Base-by-base conservation (phyloP, 805 yeast genomes). In the Teunomyces gatunensis region DNA sequence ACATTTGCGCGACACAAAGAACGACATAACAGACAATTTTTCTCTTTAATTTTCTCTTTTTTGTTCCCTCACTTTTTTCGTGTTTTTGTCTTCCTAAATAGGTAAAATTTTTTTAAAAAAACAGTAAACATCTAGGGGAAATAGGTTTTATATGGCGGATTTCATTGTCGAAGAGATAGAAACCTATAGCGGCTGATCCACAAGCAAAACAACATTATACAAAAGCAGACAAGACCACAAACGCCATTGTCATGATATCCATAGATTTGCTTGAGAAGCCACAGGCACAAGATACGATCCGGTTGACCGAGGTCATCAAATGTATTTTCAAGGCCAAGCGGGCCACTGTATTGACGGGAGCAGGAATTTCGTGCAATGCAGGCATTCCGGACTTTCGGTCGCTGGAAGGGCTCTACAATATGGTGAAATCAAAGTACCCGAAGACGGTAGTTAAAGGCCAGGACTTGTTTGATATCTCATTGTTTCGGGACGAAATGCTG, bases 301-400 rank as follows among this genome's bases (percentile, higher is more conserved):
- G 61, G 37, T 56, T 73, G 35, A 67, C 64, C 47, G 67, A 67
- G 45, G 71, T 79, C 18, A 67, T 74, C 45, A 72, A 70, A 54
- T 44, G 57, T 33, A 68, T 82, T 1, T 65, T 64, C 51, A 73
- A 84, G 54, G 74, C 91, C 27, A 79, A 77, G 46, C 81, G 77
- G 56, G 69, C 84, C n/a, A 74, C 86, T 17, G 75, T 87, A 3
- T 71, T 91, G 46, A 90, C 97, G 0, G 98, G 99, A 6, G 99
- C 99, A 2, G 99, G 99, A 0, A 89, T 92, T 49, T 89, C 97
- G 12, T 89, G 97, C 63, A 89, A 87, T 61, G 97, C 98, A 1
- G 98, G 99, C 0, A 94, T 92, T 41, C 99, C 99, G 3, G 98
- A 92, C 63, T 91, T 91, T 63, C 76, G 98, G 47, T 87, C 96